A percentile compares a stretch with the other conserved stretches of the same genome.
Conservation (phyloP, 768 basidiomycete genomes). For the Leccinellum rugosiceps region DNA sequence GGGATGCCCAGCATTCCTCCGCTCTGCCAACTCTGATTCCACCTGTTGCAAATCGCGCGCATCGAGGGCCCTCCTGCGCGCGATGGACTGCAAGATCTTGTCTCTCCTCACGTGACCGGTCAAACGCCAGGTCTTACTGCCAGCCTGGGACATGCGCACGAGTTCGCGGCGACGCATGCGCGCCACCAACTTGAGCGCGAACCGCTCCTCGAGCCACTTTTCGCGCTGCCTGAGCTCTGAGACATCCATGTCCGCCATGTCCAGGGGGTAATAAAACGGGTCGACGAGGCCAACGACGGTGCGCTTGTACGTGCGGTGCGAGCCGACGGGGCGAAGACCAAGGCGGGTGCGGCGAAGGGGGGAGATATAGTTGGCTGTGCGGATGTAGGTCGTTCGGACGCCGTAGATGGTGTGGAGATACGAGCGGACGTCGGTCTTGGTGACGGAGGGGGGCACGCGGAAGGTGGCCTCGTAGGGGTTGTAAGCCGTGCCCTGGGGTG, state of each 20-base stretch:
- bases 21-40: conserved; percentile 30
- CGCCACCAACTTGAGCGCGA: conserved; percentile 40
- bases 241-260: conserved; percentile 71
- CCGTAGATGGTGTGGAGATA: conserved; percentile 86
- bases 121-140: conserved; percentile 38
- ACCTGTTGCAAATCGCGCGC: conserved; percentile 39
- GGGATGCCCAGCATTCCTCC: conserved; percentile 22
- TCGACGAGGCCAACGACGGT: conserved; percentile 89
- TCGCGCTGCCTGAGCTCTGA: conserved; percentile 52
- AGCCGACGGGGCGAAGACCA: conserved; percentile 29
- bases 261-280: conserved; percentile 90
- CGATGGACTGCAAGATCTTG: conserved; percentile 50
- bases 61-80: conserved; percentile 43
- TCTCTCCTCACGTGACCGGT: conserved; percentile 41
- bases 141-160: conserved; percentile 35
- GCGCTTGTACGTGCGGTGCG: conserved; percentile 74
- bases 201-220: conserved; percentile 62
- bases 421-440: conserved; percentile 88
- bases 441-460: conserved; percentile 83
- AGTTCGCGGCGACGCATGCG: conserved; percentile 32
- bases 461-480: conserved; percentile 96
- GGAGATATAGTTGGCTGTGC: conserved; percentile 87
- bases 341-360: conserved; percentile 38
- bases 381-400: conserved; percentile 87
- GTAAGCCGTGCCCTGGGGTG: conserved; percentile 72